Conservation (phyloP, 2,329 filamentous ascomycete species). For the Aspergillus brunneoviolaceus region DNA sequence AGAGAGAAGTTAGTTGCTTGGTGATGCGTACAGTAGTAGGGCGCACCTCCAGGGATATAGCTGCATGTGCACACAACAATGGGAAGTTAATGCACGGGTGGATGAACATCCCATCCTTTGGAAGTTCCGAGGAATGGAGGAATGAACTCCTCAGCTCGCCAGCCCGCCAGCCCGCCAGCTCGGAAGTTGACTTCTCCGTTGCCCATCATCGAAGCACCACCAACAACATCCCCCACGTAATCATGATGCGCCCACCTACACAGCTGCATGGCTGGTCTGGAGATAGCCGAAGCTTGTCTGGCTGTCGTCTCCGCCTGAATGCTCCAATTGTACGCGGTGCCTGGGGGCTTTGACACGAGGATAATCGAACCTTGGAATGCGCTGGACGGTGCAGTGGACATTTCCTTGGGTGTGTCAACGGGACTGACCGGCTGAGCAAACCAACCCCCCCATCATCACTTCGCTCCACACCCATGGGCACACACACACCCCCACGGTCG, state of each 20-base stretch:
- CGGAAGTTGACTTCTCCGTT: not conserved
- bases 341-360: conserved; percentile 5
- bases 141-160: too few relatives aligned
- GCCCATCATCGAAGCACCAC: not conserved
- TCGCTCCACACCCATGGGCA: not conserved
- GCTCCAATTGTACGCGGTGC: conserved; percentile 5
- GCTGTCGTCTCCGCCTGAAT: not conserved
- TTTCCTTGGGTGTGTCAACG: conserved; percentile 18
- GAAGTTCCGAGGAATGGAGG: too few relatives aligned
- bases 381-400: not conserved
- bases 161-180: too few relatives aligned
- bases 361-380: conserved; percentile 2
- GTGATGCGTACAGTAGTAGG: not conserved
- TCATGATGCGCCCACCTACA: not conserved
- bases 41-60: not conserved
- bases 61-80: too few relatives aligned
- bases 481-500: not conserved
- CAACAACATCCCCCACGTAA: not conserved
- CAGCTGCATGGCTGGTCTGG: not conserved
- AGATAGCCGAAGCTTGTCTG: conserved; percentile 7
- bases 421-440: conserved; percentile 17
- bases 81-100: too few relatives aligned
- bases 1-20: too few relatives aligned
- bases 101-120: too few relatives aligned
- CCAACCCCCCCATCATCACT: conserved; percentile 12